A percentile compares a stretch with the other conserved stretches of the same genome.
Evolutionary conservation across 805 yeast genomes (phyloP).

Genomic region (Schwanniomyces sp.): DNA sequence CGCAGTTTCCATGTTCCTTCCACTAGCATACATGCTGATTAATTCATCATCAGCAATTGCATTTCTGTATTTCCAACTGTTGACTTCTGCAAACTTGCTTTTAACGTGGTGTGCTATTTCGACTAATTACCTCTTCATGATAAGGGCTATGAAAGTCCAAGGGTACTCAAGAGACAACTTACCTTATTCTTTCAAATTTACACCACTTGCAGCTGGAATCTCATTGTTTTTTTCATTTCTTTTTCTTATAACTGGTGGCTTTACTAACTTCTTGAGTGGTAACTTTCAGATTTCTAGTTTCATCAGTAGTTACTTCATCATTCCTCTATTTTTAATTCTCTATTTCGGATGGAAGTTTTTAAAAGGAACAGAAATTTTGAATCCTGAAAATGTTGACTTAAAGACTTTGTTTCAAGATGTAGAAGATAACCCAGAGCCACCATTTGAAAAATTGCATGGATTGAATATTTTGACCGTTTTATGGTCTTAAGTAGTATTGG

Average conservation of each 20-base stretch:
- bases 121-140: constrained; percentile 26
- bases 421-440: constrained; percentile 24
- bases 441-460: too few relatives aligned
- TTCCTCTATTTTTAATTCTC: constrained; percentile 26
- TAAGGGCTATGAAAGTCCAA: constrained; percentile 41
- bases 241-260: constrained; percentile 36
- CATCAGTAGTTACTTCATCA: constrained; percentile 19
- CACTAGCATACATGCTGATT: constrained; percentile 36
- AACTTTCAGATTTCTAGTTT: constrained; percentile 21
- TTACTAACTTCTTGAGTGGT: constrained; percentile 30
- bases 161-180: constrained; percentile 29
- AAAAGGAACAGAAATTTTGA: constrained; percentile 29
- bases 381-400: constrained; percentile 33
- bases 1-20: constrained; percentile 24
- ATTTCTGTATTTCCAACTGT: constrained; percentile 33
- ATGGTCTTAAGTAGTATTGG: too few relatives aligned
- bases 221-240: constrained; percentile 15
- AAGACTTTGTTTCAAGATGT: constrained; percentile 23
- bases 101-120: constrained; percentile 32
- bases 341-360: constrained; percentile 31
- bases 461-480: too few relatives aligned
- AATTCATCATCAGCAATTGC: constrained; percentile 24
- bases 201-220: constrained; percentile 10
- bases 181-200: constrained; percentile 27
- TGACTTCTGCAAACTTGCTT: constrained; percentile 28